Base-by-base conservation (phyloP, 768 basidiomycete species). In the Lentinula aciculospora region DNA sequence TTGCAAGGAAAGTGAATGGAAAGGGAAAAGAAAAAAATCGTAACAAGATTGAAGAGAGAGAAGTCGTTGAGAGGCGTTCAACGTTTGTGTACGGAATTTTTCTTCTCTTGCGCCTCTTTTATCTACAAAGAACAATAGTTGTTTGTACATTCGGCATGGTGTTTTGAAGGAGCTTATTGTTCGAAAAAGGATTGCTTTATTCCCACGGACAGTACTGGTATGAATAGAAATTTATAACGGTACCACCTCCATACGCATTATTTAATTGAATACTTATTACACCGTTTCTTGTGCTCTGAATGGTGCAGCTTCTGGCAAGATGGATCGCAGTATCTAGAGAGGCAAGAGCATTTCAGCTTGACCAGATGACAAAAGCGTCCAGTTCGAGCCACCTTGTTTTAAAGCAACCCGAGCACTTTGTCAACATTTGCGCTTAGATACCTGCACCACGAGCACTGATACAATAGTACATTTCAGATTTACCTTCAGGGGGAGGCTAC, bases 391-490 rank as follows among this genome's bases (percentile, higher is more conserved):
- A 76, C 78, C 76, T 76, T 9, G 75, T 69, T 55, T 68, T 72
- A 25, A 63, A 70, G 54, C 79, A 81, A 2, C 76, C 72, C 4
- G 68, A 65, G 60, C 83, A 85, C 66, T 81, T 84, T 61, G 75
- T 74, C 47, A 85, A 65, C 6, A 74, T 74, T n/a, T 0, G 81
- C 83, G 50, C 81, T 85, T 5, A 84, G 84, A 58, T 85, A 86
- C 5, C 78, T 74, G 60, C 86, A 87, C 76, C 79, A 83, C 25
- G 84, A 83, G 63, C 86, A 88, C 25, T 76, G 69, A 67, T 83
- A 86, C 40, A 88, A 68, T 36, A 68, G 74, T 7, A 84, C 78
- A 19, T 71, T 83, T 81, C 19, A 68, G 66, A 58, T 74, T 79
- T 62, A 83, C 72, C 62, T 72, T 77, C 12, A 79, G 75, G 51